phyloP scores from a whole-genome alignment of 2,329 filamentous ascomycete species.

The Aureobasidium subglaciale region DNA sequence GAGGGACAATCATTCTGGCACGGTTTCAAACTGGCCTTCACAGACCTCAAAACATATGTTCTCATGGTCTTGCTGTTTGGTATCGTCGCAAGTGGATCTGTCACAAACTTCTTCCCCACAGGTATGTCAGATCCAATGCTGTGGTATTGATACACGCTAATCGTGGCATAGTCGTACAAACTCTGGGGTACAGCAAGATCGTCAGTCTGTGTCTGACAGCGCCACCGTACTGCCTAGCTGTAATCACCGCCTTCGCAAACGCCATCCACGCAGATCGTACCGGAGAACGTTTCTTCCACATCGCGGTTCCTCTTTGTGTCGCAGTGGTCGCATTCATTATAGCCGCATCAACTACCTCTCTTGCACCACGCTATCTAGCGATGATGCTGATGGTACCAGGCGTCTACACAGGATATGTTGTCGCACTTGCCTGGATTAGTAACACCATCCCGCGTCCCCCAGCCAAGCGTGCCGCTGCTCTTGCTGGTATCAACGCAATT shows the following conservation, averaged over 20 bases:
- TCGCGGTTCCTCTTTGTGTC: slow-evolving; percentile 26
- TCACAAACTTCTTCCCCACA: slow-evolving; percentile 30
- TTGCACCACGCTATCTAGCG: slow-evolving; percentile 27
- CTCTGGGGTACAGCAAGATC: slow-evolving; percentile 29
- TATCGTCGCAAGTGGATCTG: slow-evolving; percentile 28
- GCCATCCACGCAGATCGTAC: slow-evolving; percentile 34
- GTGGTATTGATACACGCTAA: slow-evolving; percentile 13
- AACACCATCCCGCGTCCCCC: slow-evolving; percentile 46
- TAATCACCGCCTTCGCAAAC: slow-evolving; percentile 29
- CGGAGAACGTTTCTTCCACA: slow-evolving; percentile 36
- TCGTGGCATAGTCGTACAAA: slow-evolving; percentile 21
- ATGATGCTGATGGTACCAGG: slow-evolving; percentile 34
- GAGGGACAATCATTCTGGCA: slow-evolving; percentile 28
- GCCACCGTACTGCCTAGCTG: slow-evolving; percentile 30
- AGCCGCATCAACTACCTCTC: slow-evolving; percentile 23
- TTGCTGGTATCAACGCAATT: slow-evolving; percentile 50
- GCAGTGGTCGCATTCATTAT: slow-evolving; percentile 27
- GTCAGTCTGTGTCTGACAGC: slow-evolving; percentile 28
- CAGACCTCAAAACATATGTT: slow-evolving; percentile 30
- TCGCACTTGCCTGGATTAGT: slow-evolving; percentile 51
- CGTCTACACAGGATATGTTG: slow-evolving; percentile 56
- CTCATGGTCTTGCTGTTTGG: slow-evolving; percentile 31
- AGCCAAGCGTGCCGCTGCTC: slow-evolving; percentile 48
- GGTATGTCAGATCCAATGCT: slow-evolving; percentile 3
- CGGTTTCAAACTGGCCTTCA: slow-evolving; percentile 27